Percentiles rank a stretch among this genome's conserved stretches.
phyloP scores from a whole-genome alignment of 108 stramenopile species.

The Chaetoceros muelleri region DNA sequence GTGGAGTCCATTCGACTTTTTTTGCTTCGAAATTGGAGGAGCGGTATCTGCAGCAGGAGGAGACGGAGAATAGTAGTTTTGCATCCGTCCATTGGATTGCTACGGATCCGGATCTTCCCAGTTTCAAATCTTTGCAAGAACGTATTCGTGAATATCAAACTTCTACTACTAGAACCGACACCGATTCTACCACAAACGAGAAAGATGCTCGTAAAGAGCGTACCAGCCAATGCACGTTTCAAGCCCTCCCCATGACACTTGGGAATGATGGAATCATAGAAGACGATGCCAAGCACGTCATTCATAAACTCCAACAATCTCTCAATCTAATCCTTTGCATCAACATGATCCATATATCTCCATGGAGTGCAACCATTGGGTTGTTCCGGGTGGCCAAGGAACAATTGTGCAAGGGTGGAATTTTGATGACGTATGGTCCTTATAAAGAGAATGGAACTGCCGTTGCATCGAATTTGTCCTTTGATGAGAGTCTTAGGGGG shows the following conservation, averaged over 20 bases:
- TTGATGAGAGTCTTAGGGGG: slow-evolving; percentile 49
- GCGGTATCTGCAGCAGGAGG: background rate
- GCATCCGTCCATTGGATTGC: slow-evolving; percentile 32
- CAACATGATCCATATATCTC: slow-evolving; percentile 85
- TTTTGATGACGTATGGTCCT: slow-evolving; percentile 66
- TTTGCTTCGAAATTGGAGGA: slow-evolving; percentile 21
- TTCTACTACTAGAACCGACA: too few relatives aligned
- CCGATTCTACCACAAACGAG: too few relatives aligned
- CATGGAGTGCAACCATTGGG: slow-evolving; percentile 73
- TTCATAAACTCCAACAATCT: slow-evolving; percentile 4
- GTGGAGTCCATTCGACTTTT: slow-evolving; percentile 45
- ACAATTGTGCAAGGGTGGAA: slow-evolving; percentile 31
- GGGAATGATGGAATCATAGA: slow-evolving; percentile 22
- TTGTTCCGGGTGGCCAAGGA: slow-evolving; percentile 49
- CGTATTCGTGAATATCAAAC: slow-evolving; percentile 12
- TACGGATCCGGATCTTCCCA: slow-evolving; percentile 34
- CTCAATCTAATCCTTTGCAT: slow-evolving; percentile 57
- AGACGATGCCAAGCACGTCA: slow-evolving; percentile 15
- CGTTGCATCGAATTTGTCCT: slow-evolving; percentile 69
- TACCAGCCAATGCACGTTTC: slow-evolving; percentile 15
- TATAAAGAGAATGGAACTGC: slow-evolving; percentile 53
- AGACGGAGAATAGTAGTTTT: background rate
- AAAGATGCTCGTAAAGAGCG: slow-evolving; percentile 3
- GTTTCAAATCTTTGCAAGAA: slow-evolving; percentile 32
- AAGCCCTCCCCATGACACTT: slow-evolving; percentile 19